phyloP scores from a whole-genome alignment of 1,139 yeast species.

The Lodderomyces parapsilosis region DNA sequence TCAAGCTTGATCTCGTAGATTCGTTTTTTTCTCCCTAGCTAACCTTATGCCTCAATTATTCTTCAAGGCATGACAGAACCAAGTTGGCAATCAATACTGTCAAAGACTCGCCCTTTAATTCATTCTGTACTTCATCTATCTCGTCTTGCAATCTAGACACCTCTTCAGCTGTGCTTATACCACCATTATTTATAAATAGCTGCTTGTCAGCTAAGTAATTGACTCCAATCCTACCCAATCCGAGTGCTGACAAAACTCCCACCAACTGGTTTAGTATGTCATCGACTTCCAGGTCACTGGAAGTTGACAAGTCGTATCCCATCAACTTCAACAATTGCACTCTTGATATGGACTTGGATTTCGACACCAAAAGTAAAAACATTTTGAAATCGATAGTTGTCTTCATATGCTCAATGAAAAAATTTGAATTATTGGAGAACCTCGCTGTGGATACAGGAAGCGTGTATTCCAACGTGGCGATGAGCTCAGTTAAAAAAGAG shows the following conservation, averaged over 20 bases:
- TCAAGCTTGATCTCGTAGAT: too few relatives aligned
- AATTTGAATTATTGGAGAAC: slow-evolving; percentile 4
- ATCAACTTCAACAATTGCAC: slow-evolving; percentile 22
- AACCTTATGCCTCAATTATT: not conserved
- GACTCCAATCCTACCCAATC: slow-evolving; percentile 29
- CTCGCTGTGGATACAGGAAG: slow-evolving; percentile 20
- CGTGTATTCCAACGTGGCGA: slow-evolving; percentile 21
- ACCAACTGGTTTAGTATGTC: slow-evolving; percentile 19
- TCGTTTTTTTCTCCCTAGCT: too few relatives aligned
- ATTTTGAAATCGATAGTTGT: slow-evolving; percentile 30
- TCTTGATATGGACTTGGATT: slow-evolving; percentile 23
- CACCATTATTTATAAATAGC: slow-evolving; percentile 22
- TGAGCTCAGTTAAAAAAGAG: slow-evolving; percentile 13
- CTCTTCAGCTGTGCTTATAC: slow-evolving; percentile 1
- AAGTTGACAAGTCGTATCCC: slow-evolving; percentile 22
- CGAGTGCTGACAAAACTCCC: slow-evolving; percentile 23
- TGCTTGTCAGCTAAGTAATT: slow-evolving; percentile 25
- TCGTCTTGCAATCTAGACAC: slow-evolving; percentile 12
- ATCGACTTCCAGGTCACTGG: slow-evolving; percentile 12
- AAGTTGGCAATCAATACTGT: slow-evolving; percentile 27
- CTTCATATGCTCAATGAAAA: slow-evolving; percentile 23
- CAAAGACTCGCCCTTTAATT: slow-evolving; percentile 25
- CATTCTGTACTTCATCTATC: slow-evolving; percentile 23
- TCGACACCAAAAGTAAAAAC: slow-evolving; percentile 28
- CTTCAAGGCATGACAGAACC: not conserved